Percentiles rank a stretch among this genome's conserved stretches.
phyloP scores from a whole-genome alignment of 139 green algal species.

The Ulvella scutata region DNA sequence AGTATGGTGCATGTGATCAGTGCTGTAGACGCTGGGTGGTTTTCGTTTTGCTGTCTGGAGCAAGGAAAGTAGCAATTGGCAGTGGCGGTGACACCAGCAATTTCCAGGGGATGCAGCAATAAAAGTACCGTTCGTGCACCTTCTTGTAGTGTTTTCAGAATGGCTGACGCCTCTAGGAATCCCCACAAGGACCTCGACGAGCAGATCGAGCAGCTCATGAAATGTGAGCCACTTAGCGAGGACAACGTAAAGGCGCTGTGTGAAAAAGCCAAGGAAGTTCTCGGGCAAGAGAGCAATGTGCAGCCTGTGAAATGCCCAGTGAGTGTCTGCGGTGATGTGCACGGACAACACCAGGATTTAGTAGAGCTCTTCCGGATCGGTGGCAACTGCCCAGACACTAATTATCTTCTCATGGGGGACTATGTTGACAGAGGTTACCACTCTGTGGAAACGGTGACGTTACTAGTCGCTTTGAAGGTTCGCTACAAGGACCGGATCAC shows the following conservation, averaged over 20 bases:
- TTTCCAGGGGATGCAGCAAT: background rate
- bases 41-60: no score
- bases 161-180: background rate
- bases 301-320: conserved; percentile 87
- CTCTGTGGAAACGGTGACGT: conserved; percentile 84
- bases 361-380: conserved; percentile 92
- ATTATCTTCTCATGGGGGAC: conserved; percentile 99
- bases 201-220: conserved; percentile 72
- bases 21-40: no score
- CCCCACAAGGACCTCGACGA: conserved; percentile 51
- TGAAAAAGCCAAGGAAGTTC: conserved; percentile 83
- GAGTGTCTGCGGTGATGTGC: conserved; percentile 95
- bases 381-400: conserved; percentile 89
- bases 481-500: conserved; percentile 90
- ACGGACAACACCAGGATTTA: conserved; percentile 95
- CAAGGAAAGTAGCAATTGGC: background rate
- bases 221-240: conserved; percentile 83
- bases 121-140: background rate
- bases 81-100: background rate
- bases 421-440: conserved; percentile 98
- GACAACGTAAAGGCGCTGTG: conserved; percentile 81
- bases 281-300: conserved; percentile 87
- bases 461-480: conserved; percentile 82
- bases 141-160: background rate
- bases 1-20: no score